These are phyloP conservation scores for Coprinellus micaceus DNA, from an alignment of 768 basidiomycete genomes.

Conservation along the genomic window DNA sequence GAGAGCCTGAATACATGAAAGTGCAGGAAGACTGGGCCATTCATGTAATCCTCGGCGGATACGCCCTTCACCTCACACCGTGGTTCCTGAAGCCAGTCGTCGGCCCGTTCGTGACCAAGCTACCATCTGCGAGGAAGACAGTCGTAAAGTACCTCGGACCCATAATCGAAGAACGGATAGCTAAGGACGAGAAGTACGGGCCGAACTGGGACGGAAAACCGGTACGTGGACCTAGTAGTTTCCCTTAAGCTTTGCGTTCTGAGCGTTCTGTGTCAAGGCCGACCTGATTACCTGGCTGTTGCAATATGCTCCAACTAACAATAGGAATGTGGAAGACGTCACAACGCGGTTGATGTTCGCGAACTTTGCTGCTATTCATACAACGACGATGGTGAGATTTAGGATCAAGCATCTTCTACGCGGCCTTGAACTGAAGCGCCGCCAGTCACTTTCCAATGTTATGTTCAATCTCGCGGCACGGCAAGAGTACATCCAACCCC, in stretches of 20 bases:
- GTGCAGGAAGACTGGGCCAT: no score
- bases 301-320: conserved; percentile 29
- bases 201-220: conserved; percentile 9
- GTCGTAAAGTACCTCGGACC: conserved; percentile 14
- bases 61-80: no score
- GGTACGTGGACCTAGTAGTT: not conserved
- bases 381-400: conserved; percentile 30
- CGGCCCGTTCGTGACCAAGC: not conserved
- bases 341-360: conserved; percentile 26
- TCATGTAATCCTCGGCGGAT: no score
- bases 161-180: conserved; percentile 8
- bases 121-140: not conserved
- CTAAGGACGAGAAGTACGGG: conserved; percentile 3
- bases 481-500: conserved; percentile 27
- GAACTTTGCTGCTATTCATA: conserved; percentile 41
- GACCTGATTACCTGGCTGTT: conserved; percentile 47
- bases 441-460: conserved; percentile 12
- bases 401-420: not conserved
- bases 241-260: no score
- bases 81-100: no score
- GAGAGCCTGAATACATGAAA: no score
- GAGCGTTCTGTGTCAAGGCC: no score
- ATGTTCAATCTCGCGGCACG: conserved; percentile 33
- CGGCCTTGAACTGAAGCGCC: not conserved
- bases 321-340: conserved; percentile 25